phyloP scores from a whole-genome alignment of 2,329 filamentous ascomycete genomes.

The Tolypocladium endophyticum region DNA sequence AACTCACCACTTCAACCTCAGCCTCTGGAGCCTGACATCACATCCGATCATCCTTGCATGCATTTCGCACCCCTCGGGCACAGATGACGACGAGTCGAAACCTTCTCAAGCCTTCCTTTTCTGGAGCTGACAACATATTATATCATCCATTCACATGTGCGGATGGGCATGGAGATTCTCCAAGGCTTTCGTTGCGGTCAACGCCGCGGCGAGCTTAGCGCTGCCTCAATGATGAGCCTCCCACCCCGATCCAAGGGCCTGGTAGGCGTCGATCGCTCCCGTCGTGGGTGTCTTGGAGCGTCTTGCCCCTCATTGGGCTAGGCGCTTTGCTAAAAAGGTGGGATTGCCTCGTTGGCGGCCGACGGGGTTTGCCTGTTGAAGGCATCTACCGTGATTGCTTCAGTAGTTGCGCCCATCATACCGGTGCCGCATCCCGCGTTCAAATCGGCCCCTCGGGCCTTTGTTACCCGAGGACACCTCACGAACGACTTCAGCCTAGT shows the following conservation, averaged over 20 bases:
- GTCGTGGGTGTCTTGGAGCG: no score
- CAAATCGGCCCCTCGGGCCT: neutral
- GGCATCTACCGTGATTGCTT: neutral
- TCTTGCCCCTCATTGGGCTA: neutral
- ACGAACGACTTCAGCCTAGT: neutral
- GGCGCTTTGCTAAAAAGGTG: neutral
- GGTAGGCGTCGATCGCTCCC: neutral
- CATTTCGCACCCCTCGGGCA: neutral
- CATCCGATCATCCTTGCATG: neutral
- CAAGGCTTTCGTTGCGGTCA: neutral
- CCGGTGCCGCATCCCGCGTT: neutral
- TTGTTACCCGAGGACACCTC: no score
- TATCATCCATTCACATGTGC: neutral
- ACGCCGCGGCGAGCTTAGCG: neutral
- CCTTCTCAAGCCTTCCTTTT: neutral
- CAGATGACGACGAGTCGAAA: neutral
- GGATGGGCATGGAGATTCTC: neutral
- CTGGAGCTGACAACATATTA: neutral
- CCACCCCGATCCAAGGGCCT: neutral
- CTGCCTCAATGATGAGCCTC: neutral
- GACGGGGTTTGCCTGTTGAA: neutral
- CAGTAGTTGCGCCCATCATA: neutral
- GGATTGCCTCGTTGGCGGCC: neutral
- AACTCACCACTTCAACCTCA: neutral
- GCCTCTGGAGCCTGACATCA: neutral